Evolutionary conservation across 139 green algal genomes (phyloP).

Genomic region (Micractinium conductrix): DNA sequence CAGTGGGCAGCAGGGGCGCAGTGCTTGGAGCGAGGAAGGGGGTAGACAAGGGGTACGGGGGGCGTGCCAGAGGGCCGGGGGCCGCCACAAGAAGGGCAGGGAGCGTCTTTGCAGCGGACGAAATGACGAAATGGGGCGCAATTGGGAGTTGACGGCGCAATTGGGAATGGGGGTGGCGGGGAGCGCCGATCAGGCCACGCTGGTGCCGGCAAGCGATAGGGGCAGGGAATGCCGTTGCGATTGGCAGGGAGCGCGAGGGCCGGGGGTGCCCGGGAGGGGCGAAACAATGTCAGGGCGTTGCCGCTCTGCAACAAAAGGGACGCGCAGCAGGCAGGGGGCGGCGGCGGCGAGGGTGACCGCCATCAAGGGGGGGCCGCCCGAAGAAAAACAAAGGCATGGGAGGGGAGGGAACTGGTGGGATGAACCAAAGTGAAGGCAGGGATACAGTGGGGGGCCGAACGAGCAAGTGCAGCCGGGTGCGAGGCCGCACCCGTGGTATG

Average conservation of each 20-base stretch:
- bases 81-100: background rate
- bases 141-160: too few species aligned
- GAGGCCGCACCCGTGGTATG: too few species aligned
- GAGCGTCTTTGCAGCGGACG: background rate
- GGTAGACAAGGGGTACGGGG: background rate
- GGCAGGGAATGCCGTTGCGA: background rate
- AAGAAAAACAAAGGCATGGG: too few species aligned
- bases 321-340: background rate
- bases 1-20: background rate
- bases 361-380: too few species aligned
- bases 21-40: background rate
- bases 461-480: too few species aligned
- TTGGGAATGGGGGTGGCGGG: too few species aligned
- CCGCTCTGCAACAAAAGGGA: background rate
- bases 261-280: too few species aligned
- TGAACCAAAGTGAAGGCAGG: too few species aligned
- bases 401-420: too few species aligned
- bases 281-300: background rate
- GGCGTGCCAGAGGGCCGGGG: background rate
- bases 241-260: background rate
- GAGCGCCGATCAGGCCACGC: background rate
- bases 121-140: too few species aligned
- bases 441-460: too few species aligned
- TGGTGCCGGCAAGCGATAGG: background rate
- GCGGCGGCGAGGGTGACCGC: too few species aligned